Evolutionary conservation across 257 asterid species (phyloP).

Genomic region (Handroanthus guayacan): DNA sequence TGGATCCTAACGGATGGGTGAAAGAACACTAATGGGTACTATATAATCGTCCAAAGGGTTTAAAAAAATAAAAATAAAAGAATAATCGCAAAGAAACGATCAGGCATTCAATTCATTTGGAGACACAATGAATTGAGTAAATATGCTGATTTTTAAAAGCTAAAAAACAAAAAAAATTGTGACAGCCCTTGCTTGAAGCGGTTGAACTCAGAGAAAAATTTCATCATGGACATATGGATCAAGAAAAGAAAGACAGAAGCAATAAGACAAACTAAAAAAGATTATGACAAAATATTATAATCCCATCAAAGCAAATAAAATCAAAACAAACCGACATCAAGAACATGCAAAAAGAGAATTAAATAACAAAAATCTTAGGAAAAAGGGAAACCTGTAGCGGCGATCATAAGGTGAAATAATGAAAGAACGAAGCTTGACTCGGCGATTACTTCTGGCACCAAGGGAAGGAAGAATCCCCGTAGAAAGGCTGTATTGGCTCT

Average conservation of each 20-base stretch:
- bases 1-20: background rate
- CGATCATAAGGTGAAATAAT: slow-evolving; percentile 60
- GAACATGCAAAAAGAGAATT: slow-evolving; percentile 22
- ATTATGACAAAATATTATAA: background rate
- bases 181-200: background rate
- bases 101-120: background rate
- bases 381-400: slow-evolving; percentile 55
- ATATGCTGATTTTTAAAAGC: background rate
- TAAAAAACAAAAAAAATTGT: background rate
- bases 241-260: background rate
- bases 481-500: slow-evolving; percentile 56
- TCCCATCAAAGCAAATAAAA: background rate
- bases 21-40: background rate
- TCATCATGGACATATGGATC: background rate
- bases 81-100: background rate
- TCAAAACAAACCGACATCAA: background rate
- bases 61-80: no score
- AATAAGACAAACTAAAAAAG: background rate
- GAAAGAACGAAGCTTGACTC: slow-evolving; percentile 48
- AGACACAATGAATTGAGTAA: background rate
- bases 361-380: background rate
- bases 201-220: slow-evolving; percentile 1
- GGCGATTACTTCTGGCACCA: slow-evolving; percentile 55
- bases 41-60: background rate
- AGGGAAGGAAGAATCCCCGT: slow-evolving; percentile 63